Percentiles rank a stretch among this genome's conserved stretches.
Evolutionary conservation across 805 yeast genomes (phyloP).

Genomic region (Ogataea pilisensis): DNA sequence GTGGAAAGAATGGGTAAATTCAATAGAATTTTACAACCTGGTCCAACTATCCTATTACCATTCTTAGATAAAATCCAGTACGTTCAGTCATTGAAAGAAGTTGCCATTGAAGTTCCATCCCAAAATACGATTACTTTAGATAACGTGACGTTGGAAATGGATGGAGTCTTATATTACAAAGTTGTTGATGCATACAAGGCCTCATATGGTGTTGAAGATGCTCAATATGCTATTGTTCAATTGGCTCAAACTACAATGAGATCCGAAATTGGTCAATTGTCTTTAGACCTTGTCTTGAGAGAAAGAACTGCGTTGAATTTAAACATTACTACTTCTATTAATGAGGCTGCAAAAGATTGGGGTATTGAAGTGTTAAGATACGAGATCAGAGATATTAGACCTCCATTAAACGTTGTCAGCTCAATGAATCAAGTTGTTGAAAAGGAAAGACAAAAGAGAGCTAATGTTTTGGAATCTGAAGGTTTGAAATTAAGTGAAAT

Average conservation of each 20-base stretch:
- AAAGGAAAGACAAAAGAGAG: slow-evolving; percentile 83
- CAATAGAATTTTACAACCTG: slow-evolving; percentile 65
- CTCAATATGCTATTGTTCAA: slow-evolving; percentile 79
- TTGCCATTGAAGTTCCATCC: slow-evolving; percentile 79
- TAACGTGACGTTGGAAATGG: slow-evolving; percentile 79
- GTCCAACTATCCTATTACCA: slow-evolving; percentile 70
- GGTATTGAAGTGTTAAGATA: slow-evolving; percentile 80
- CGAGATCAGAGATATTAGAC: slow-evolving; percentile 85
- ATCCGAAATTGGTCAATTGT: slow-evolving; percentile 79
- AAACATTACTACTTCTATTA: slow-evolving; percentile 73
- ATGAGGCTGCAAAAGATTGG: slow-evolving; percentile 84
- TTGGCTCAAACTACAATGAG: slow-evolving; percentile 91
- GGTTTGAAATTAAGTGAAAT: slow-evolving; percentile 77
- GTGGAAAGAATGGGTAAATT: slow-evolving; percentile 91
- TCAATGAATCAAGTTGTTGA: slow-evolving; percentile 91
- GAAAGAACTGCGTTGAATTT: slow-evolving; percentile 71
- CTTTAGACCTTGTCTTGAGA: slow-evolving; percentile 71
- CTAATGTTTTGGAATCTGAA: slow-evolving; percentile 82
- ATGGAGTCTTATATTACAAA: slow-evolving; percentile 75
- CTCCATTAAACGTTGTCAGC: slow-evolving; percentile 78
- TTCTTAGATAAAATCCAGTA: slow-evolving; percentile 71
- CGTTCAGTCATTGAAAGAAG: slow-evolving; percentile 78
- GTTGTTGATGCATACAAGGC: slow-evolving; percentile 83
- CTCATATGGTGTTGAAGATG: slow-evolving; percentile 83
- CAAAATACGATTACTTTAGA: slow-evolving; percentile 85